A percentile compares a stretch with the other conserved stretches of the same genome.
Evolutionary conservation across 345 rosid genomes (phyloP).

Genomic region (Citrus sp.): DNA sequence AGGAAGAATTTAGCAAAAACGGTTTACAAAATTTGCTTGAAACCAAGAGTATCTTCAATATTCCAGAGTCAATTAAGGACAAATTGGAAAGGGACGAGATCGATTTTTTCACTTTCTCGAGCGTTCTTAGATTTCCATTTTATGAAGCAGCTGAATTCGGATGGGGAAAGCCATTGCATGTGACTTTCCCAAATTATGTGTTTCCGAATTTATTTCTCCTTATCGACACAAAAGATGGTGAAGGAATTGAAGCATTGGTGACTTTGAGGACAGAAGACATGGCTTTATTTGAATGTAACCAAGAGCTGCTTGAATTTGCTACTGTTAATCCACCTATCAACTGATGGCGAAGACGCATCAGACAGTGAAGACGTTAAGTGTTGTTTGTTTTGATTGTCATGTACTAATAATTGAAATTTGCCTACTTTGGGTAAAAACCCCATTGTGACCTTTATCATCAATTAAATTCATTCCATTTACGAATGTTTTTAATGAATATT

Average conservation of each 20-base stretch:
- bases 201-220: neutral
- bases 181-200: conserved; percentile 4
- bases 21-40: neutral
- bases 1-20: conserved; percentile 21
- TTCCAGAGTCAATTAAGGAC: conserved; percentile 14
- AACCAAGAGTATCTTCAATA: conserved; percentile 2
- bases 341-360: neutral
- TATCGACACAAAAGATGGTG: conserved; percentile 18
- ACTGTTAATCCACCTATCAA: conserved; percentile 5
- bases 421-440: neutral
- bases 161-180: conserved; percentile 38
- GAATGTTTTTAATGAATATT: no score
- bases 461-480: no score
- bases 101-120: conserved; percentile 22
- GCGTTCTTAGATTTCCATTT: conserved; percentile 13
- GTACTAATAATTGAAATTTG: neutral
- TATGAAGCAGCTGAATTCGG: conserved; percentile 35
- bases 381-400: neutral
- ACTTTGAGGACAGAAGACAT: conserved; percentile 21
- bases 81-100: conserved; percentile 6
- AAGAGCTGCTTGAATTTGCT: conserved; percentile 20
- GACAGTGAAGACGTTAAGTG: neutral
- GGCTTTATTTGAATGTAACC: conserved; percentile 15
- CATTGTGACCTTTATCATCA: neutral
- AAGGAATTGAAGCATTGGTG: conserved; percentile 17